Evolutionary conservation across 73 alveolate genomes (phyloP).

Genomic region (Paramecium tetraurelia): DNA sequence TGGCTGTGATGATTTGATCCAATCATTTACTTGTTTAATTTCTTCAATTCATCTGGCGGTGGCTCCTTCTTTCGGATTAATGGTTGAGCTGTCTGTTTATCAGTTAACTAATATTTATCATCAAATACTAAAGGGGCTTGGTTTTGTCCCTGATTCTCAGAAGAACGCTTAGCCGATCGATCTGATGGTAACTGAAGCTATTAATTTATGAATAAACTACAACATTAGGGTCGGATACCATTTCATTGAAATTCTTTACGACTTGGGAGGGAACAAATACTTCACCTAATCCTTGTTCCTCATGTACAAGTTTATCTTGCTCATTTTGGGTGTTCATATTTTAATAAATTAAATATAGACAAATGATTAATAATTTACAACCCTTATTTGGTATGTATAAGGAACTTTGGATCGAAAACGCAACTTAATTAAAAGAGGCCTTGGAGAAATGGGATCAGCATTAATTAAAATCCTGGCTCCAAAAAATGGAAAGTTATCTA

Average conservation of each 20-base stretch:
- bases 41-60: neutral
- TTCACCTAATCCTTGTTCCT: neutral
- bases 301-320: neutral
- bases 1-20: neutral
- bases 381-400: constrained; percentile 33
- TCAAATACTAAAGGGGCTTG: neutral
- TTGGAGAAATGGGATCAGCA: neutral
- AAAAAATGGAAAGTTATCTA: neutral
- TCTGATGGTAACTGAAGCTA: constrained; percentile 42
- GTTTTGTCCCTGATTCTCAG: neutral
- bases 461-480: neutral
- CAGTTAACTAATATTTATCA: constrained; percentile 2
- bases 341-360: constrained; percentile 1
- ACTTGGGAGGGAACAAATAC: neutral
- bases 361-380: constrained; percentile 9
- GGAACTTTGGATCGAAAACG: neutral
- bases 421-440: neutral
- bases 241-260: neutral
- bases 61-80: neutral
- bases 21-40: neutral
- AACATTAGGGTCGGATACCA: neutral
- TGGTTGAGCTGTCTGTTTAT: constrained; percentile 15
- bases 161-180: neutral
- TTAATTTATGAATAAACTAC: neutral
- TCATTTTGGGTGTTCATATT: neutral